Evolutionary conservation across 73 alveolate species (phyloP).

Genomic region (Symbiodinium pilosum): DNA sequence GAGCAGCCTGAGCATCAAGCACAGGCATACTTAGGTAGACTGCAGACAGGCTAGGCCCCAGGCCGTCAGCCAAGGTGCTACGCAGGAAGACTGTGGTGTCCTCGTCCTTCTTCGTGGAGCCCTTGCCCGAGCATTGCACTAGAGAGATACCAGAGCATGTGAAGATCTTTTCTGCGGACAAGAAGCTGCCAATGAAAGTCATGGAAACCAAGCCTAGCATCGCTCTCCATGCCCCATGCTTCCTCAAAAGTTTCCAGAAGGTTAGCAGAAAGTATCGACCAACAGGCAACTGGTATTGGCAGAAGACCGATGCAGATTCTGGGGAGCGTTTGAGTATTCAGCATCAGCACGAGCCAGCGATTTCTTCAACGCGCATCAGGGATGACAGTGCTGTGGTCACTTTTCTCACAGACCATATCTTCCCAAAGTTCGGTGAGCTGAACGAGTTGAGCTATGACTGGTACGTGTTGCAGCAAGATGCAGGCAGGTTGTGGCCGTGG

Average conservation of each 20-base stretch:
- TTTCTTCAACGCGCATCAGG: neutral
- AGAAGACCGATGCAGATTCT: neutral
- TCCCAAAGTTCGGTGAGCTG: neutral
- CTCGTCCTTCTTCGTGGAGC: neutral
- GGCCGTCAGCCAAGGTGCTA: no score
- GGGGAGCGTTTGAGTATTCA: neutral
- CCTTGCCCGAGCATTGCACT: neutral
- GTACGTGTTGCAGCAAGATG: neutral
- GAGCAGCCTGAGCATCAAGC: no score
- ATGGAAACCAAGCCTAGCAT: neutral
- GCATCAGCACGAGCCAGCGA: conserved; percentile 15
- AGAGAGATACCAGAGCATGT: neutral
- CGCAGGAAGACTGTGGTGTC: neutral
- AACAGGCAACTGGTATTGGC: conserved; percentile 10
- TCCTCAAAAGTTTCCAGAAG: neutral
- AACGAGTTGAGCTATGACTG: conserved; percentile 9
- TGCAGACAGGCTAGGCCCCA: no score
- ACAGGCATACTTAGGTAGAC: no score
- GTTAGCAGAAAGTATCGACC: conserved; percentile 11
- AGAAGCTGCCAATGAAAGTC: neutral
- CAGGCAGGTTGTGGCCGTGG: neutral
- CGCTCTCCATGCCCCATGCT: neutral
- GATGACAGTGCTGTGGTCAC: conserved; percentile 4
- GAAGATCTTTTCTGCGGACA: neutral
- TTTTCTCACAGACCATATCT: neutral